Percentiles rank a stretch among this genome's conserved stretches.
Evolutionary conservation across 1,284 basidiomycete species (phyloP).

Genomic region (Apiotrichum domesticum): DNA sequence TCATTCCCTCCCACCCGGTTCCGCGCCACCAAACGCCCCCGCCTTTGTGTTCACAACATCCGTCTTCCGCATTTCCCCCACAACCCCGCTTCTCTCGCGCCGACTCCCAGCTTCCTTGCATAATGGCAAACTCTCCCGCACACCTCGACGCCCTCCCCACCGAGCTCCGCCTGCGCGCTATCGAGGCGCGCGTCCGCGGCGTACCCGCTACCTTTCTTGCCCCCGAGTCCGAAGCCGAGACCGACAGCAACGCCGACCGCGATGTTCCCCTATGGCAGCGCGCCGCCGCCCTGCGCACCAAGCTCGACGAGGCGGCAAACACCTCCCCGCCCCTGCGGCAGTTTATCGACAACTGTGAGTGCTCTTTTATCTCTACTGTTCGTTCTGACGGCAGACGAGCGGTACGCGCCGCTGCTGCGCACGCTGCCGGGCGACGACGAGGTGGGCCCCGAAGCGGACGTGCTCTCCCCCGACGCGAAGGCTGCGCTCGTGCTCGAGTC

Average conservation of each 20-base stretch:
- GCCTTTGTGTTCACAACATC: no score
- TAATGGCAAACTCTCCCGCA: no score
- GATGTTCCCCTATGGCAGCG: slow-evolving; percentile 11
- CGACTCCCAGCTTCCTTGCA: no score
- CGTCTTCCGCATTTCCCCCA: no score
- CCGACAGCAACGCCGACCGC: not conserved
- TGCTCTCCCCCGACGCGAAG: slow-evolving; percentile 27
- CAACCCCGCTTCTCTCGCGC: no score
- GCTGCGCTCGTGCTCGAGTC: slow-evolving; percentile 35
- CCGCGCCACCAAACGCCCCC: no score
- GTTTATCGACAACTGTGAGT: slow-evolving; percentile 35
- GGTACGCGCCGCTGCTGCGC: slow-evolving; percentile 30
- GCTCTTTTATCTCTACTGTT: not conserved
- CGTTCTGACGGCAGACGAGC: slow-evolving; percentile 20
- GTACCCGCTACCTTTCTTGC: slow-evolving; percentile 12
- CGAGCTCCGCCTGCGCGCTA: slow-evolving; percentile 10
- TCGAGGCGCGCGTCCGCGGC: slow-evolving; percentile 36
- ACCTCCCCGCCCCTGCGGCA: slow-evolving; percentile 30
- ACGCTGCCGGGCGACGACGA: not conserved
- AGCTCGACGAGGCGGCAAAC: slow-evolving; percentile 21
- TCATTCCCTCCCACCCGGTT: no score
- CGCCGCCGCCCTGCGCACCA: slow-evolving; percentile 18
- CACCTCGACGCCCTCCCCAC: not conserved
- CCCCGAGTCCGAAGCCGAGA: not conserved
- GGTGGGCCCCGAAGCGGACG: slow-evolving; percentile 8